phyloP scores from a whole-genome alignment of 106 monocot species.

The Agapanthus africanus region DNA sequence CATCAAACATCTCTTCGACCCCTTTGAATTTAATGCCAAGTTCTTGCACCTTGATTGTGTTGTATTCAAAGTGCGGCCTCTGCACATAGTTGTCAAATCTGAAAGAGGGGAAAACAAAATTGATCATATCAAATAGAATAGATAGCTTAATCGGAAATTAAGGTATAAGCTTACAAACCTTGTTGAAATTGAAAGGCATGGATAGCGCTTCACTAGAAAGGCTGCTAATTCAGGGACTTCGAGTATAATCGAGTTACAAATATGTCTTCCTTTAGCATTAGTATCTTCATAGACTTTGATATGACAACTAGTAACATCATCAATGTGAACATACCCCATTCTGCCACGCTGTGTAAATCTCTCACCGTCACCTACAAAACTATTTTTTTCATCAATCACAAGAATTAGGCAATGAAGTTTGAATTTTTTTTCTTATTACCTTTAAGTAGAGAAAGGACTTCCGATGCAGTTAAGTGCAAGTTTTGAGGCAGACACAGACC shows the following conservation, averaged over 20 bases:
- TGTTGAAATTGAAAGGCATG: slow-evolving; percentile 45
- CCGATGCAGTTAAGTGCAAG: slow-evolving; percentile 41
- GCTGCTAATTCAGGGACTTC: slow-evolving; percentile 45
- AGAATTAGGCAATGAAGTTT: background rate
- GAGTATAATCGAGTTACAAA: slow-evolving; percentile 64
- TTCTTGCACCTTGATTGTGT: slow-evolving; percentile 45
- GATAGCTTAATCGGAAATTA: background rate
- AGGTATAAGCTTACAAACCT: slow-evolving; percentile 16
- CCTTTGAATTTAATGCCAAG: slow-evolving; percentile 63
- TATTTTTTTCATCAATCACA: background rate
- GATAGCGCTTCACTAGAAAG: slow-evolving; percentile 38
- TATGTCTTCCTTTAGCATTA: slow-evolving; percentile 55
- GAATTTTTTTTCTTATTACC: slow-evolving; percentile 27
- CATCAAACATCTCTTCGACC: slow-evolving; percentile 81
- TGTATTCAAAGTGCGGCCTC: slow-evolving; percentile 22
- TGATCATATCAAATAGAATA: background rate
- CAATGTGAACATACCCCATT: slow-evolving; percentile 89
- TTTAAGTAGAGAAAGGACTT: slow-evolving; percentile 51
- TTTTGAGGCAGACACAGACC: slow-evolving; percentile 55
- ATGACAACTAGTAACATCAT: slow-evolving; percentile 82
- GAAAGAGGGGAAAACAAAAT: background rate
- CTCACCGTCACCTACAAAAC: slow-evolving; percentile 36
- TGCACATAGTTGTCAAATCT: background rate
- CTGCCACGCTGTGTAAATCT: slow-evolving; percentile 55
- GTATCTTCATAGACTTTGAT: slow-evolving; percentile 58